Percentiles rank a stretch among this genome's conserved stretches.
These are phyloP conservation scores for Eimeria sp. DNA, from an alignment of 169 alveolate genomes.

Conservation along the genomic window DNA sequence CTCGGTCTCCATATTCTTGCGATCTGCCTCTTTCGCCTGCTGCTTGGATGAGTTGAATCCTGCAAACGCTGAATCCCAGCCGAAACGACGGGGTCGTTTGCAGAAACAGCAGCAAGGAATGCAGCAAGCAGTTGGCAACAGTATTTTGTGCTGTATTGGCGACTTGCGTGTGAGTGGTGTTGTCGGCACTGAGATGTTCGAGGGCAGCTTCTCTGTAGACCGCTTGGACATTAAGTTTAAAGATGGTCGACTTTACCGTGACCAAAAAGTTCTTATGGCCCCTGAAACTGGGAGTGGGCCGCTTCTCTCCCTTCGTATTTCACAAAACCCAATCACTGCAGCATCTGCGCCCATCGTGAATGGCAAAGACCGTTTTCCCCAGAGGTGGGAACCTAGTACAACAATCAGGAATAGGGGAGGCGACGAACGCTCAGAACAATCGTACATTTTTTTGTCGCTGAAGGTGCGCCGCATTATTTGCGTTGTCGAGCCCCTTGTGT, in stretches of 20 bases:
- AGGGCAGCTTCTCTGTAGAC: conserved; percentile 41
- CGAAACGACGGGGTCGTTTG: not conserved
- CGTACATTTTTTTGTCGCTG: not conserved
- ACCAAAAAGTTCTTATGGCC: conserved; percentile 24
- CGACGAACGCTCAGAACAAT: not conserved
- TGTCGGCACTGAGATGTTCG: conserved; percentile 4
- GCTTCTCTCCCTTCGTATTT: not conserved
- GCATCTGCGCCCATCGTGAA: not conserved
- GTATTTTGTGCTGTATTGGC: conserved; percentile 14
- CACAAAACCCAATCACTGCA: not conserved
- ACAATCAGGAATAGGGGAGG: not conserved
- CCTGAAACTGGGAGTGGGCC: not conserved
- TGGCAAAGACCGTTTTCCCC: not conserved
- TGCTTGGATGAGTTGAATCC: not conserved
- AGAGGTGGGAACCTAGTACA: not conserved
- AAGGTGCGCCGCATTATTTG: conserved; percentile 28
- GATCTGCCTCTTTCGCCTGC: conserved; percentile 22
- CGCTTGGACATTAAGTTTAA: conserved; percentile 9
- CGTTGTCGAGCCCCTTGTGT: conserved; percentile 13
- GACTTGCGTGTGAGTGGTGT: not conserved
- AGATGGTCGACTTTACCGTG: not conserved
- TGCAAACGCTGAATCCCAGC: not conserved
- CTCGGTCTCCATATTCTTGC: conserved; percentile 24
- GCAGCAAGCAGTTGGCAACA: conserved; percentile 5
- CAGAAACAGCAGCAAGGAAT: not conserved